Base-by-base conservation (phyloP, 495 filamentous ascomycete species). In the Trichocladium uniseriatum region DNA sequence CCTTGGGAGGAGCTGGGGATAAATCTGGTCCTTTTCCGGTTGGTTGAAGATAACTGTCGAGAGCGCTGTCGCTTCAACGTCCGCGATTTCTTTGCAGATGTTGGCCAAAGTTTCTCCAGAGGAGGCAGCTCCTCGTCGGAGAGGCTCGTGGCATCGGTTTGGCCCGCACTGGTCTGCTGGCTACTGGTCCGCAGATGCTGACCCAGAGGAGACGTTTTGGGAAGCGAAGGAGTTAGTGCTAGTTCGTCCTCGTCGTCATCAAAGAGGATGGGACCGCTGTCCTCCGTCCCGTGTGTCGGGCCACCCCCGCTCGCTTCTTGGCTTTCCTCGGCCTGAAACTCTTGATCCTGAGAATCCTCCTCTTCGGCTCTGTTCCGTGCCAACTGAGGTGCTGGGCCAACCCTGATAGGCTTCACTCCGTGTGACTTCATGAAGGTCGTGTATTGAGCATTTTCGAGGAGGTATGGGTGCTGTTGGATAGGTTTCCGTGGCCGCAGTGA, bases 401-500 rank as follows among this genome's bases (percentile, higher is more conserved):
- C 62, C 40, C 72, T 76, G 29, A 87, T 65, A 0, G 84, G 83
- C 49, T 75, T 78, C 7, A 87, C 50, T 0, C 84, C 84, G 36
- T 80, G 67, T 6, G 76, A 76, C 45, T 75, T 79, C 60, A 86
- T 74, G 8, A 72, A 69, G 7, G 59, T 74, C 18, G 73, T 69
- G 58, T 88, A 87, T 48, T 77, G 77, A n/a, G 74, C 82, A 54
- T 74, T 74, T 55, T 89, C 85, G 5, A 84, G 56, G 2, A 77
- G 61, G 59, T 87, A 89, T 0, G 85, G 85, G 53, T 86, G 82
- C 43, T 87, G 63, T 57, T 90, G 86, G 28, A 87, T 87, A 3
- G 83, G 78, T 46, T 86, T 87, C 45, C 86, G 73, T 20, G 83
- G 76, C 24, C 86, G 74, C 14, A 90, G 63, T 22, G 69, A 76